Percentiles rank a stretch among this genome's conserved stretches.
phyloP scores from a whole-genome alignment of 225 moss, liverwort and hornwort genomes.

The Polytrichum commune region DNA sequence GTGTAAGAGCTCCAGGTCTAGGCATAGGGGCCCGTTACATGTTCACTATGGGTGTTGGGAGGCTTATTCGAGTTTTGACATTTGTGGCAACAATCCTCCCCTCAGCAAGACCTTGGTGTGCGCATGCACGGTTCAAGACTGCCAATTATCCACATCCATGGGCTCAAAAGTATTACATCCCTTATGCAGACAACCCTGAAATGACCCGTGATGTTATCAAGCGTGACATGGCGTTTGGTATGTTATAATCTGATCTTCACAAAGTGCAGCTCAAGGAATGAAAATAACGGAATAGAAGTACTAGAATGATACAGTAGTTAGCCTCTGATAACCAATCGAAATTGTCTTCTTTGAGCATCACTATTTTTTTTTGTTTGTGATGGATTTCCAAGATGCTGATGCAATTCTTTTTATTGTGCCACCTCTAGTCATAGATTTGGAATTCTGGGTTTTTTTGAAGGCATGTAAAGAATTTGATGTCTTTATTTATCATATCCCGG shows the following conservation, averaged over 20 bases:
- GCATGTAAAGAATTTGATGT: too few relatives aligned
- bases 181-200: slow-evolving; percentile 71
- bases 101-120: slow-evolving; percentile 96
- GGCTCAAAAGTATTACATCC: slow-evolving; percentile 86
- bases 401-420: too few relatives aligned
- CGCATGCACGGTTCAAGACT: slow-evolving; percentile 75
- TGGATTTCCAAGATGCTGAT: too few relatives aligned
- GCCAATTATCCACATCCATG: slow-evolving; percentile 79
- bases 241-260: not conserved
- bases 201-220: slow-evolving; percentile 66
- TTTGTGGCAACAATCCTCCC: slow-evolving; percentile 85
- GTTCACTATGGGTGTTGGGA: slow-evolving; percentile 89
- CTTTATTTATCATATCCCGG: too few relatives aligned
- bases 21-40: slow-evolving; percentile 89
- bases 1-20: slow-evolving; percentile 85
- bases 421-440: too few relatives aligned
- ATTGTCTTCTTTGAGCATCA: too few relatives aligned
- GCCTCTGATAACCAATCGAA: too few relatives aligned
- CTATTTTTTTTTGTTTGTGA: too few relatives aligned
- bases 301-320: too few relatives aligned
- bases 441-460: too few relatives aligned
- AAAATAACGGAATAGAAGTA: too few relatives aligned
- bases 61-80: slow-evolving; percentile 83
- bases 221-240: slow-evolving; percentile 66
- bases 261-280: too few relatives aligned